Conservation (phyloP, 352 stramenopile species). For the Pythium brachiatum region DNA sequence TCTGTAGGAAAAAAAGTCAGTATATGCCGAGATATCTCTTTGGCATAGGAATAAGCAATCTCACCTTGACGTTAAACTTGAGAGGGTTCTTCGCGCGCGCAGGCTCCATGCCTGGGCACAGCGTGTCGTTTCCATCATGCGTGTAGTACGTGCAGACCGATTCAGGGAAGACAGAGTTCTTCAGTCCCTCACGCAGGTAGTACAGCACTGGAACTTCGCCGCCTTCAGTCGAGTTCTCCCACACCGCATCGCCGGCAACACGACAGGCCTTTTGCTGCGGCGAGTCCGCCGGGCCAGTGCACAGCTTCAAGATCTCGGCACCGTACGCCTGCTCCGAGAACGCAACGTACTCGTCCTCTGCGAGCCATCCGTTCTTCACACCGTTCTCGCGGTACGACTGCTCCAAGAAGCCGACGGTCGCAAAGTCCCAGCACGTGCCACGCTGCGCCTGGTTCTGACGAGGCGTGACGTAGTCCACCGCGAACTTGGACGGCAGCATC, state of each 20-base stretch:
- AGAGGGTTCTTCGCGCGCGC: constrained; percentile 59
- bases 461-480: constrained; percentile 72
- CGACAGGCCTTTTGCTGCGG: constrained; percentile 67
- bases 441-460: constrained; percentile 72
- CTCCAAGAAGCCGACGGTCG: constrained; percentile 74
- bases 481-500: constrained; percentile 76
- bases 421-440: constrained; percentile 83
- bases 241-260: constrained; percentile 69
- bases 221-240: constrained; percentile 79
- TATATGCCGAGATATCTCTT: not conserved
- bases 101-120: constrained; percentile 60
- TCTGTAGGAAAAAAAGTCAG: constrained; percentile 25
- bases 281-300: constrained; percentile 55
- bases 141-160: constrained; percentile 71
- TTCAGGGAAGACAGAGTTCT: constrained; percentile 69
- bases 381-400: constrained; percentile 75
- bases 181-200: constrained; percentile 72
- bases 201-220: constrained; percentile 73
- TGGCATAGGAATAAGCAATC: no score
- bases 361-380: constrained; percentile 63
- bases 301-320: constrained; percentile 67
- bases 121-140: constrained; percentile 53
- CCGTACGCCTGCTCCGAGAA: constrained; percentile 83
- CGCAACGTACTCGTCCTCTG: constrained; percentile 65
- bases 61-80: constrained; percentile 59